These are phyloP conservation scores for Epichloe coenophiala DNA, from an alignment of 2,329 filamentous ascomycete genomes.

Conservation along the genomic window DNA sequence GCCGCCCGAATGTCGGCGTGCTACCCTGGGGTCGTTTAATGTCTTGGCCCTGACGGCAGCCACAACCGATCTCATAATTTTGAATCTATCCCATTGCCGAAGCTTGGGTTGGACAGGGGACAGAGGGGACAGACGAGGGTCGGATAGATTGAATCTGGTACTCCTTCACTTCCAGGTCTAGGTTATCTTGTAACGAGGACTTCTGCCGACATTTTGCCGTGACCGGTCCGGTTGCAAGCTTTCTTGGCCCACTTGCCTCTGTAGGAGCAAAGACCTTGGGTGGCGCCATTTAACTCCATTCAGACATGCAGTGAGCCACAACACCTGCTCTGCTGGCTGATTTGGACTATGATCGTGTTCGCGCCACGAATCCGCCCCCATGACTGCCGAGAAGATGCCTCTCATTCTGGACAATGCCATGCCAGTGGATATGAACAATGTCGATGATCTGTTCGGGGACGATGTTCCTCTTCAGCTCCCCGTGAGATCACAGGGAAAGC, in stretches of 20 bases:
- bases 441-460: slow-evolving; percentile 67
- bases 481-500: slow-evolving; percentile 34
- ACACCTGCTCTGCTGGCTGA: not conserved
- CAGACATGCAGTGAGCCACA: not conserved
- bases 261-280: too few relatives aligned
- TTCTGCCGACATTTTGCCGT: too few relatives aligned
- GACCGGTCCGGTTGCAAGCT: too few relatives aligned
- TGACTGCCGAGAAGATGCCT: slow-evolving; percentile 29
- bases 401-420: slow-evolving; percentile 30
- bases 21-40: not conserved
- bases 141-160: slow-evolving; percentile 11
- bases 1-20: not conserved
- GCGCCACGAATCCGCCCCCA: slow-evolving; percentile 7
- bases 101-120: too few relatives aligned
- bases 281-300: too few relatives aligned
- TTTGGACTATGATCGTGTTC: not conserved
- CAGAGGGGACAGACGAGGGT: too few relatives aligned
- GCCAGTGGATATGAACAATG: slow-evolving; percentile 41
- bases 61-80: not conserved
- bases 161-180: slow-evolving; percentile 12
- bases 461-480: slow-evolving; percentile 45
- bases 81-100: not conserved
- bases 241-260: too few relatives aligned
- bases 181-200: too few relatives aligned
- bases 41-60: not conserved